Evolutionary conservation across 306 rosid genomes (phyloP), one percentile per base, ranked within the genome.

Genomic region (Medicago ruthenica): DNA sequence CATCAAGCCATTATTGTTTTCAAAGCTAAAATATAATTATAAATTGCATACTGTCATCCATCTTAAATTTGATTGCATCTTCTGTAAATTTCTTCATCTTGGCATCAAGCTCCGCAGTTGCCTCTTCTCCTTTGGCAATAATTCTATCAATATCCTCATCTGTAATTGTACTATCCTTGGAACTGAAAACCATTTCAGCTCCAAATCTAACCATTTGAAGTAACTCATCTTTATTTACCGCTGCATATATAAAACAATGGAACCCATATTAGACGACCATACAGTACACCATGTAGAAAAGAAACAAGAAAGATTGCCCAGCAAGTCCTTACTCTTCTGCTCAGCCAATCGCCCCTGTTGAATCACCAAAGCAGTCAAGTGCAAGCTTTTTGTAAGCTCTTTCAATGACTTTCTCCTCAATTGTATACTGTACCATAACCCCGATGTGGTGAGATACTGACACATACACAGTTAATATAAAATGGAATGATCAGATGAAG

Each of bases 111-210:
- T 90, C 99, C 34, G 99, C 97, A 13, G 97, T 95, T 78, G 99
- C 92, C 79, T 93, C 99, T 76, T 92, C 99, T 90, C 97, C 97
- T 85, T 92, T 95, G 13, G 99, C 99, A 70, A 95, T 95, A 47
- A 95, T 92, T 82, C 99, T 86, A 57, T 95, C 99, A 81, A 95
- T 92, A 85, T 95, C 99, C 85, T 95, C 97, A 76, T 95, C 99
- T 10, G 97, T 92, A 73, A 95, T 92, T 72, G 97, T 92, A 80
- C 97, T 90, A 75, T 95, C 99, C 82, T 90, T 92, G 87, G 99
- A 95, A 83, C 99, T 95, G 84, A 95, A 95, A 83, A 95, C 99
- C 99, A 95, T 95, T 89, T 95, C 99, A 78, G 99, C 99, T 73
- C 99, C 99, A 84, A 95, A 95, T 71, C 97, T 92, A 84, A 95